Conservation (phyloP, 2,329 filamentous ascomycete species). For the Didymellaceae sp. region DNA sequence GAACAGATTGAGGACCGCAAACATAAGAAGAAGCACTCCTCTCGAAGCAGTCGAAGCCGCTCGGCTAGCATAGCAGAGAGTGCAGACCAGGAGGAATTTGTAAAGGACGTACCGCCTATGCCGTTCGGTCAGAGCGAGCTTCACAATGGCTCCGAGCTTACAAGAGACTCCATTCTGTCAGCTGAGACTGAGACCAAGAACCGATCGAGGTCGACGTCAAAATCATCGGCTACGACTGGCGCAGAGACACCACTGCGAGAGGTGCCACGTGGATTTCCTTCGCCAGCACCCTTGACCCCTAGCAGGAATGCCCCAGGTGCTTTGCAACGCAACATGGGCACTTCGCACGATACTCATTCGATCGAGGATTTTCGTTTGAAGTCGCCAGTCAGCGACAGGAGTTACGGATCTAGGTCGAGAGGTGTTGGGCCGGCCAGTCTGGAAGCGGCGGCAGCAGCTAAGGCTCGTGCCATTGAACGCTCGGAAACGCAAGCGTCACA, state of each 20-base stretch:
- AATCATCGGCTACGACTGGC: conserved; percentile 62
- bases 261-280: conserved; percentile 66
- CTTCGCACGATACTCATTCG: conserved; percentile 67
- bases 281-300: conserved; percentile 64
- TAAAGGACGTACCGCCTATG: conserved; percentile 74
- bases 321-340: conserved; percentile 66
- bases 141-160: conserved; percentile 83
- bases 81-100: conserved; percentile 57
- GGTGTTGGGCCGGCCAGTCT: conserved; percentile 31
- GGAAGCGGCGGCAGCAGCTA: conserved; percentile 48
- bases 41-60: conserved; percentile 59
- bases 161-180: conserved; percentile 84
- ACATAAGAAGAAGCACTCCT: conserved; percentile 55
- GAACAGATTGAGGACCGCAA: conserved; percentile 51
- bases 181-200: conserved; percentile 69
- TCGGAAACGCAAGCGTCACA: conserved; percentile 44
- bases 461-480: conserved; percentile 45
- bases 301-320: conserved; percentile 66
- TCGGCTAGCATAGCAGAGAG: conserved; percentile 62
- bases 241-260: conserved; percentile 64
- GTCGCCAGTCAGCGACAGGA: conserved; percentile 53
- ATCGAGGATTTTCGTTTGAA: conserved; percentile 58
- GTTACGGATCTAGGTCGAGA: conserved; percentile 47
- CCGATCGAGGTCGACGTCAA: conserved; percentile 65
- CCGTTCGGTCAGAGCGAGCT: conserved; percentile 82